A percentile compares a stretch with the other conserved stretches of the same genome.
Evolutionary conservation across 768 basidiomycete genomes (phyloP).

Genomic region (Cantharellus anzutake): DNA sequence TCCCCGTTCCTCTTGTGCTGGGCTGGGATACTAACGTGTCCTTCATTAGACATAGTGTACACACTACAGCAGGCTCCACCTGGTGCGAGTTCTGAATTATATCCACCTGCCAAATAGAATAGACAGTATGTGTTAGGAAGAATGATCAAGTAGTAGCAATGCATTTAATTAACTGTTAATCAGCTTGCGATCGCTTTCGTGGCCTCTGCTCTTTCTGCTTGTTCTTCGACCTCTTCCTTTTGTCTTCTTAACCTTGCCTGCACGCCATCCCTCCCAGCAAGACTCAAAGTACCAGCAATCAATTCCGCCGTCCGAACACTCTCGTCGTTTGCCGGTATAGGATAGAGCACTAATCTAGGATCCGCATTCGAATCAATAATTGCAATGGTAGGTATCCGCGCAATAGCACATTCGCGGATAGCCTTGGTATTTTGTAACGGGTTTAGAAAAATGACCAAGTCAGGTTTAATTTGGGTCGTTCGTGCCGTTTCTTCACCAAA

Average conservation of each 20-base stretch:
- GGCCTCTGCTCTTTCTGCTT: background rate
- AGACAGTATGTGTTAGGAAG: background rate
- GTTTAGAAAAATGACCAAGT: conserved; percentile 82
- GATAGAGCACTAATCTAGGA: conserved; percentile 91
- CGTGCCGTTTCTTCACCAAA: conserved; percentile 40
- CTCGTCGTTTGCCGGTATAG: conserved; percentile 98
- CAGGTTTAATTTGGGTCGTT: conserved; percentile 46
- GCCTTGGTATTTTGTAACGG: conserved; percentile 70
- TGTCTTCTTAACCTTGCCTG: conserved; percentile 7
- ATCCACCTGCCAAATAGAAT: background rate
- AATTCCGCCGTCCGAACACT: conserved; percentile 79
- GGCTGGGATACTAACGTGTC: background rate
- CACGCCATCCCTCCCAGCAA: conserved; percentile 44
- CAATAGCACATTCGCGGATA: conserved; percentile 77
- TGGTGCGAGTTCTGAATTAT: background rate
- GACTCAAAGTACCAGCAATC: conserved; percentile 71
- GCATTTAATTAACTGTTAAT: background rate
- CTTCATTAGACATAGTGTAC: background rate
- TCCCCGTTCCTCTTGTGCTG: background rate
- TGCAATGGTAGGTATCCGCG: conserved; percentile 84
- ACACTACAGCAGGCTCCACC: background rate
- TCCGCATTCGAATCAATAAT: conserved; percentile 92
- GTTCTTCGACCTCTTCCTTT: conserved; percentile 12
- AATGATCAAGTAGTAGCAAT: background rate
- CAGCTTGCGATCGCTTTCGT: background rate